Evolutionary conservation across 352 stramenopile genomes (phyloP).

Genomic region (Phytophthora hybrid): DNA sequence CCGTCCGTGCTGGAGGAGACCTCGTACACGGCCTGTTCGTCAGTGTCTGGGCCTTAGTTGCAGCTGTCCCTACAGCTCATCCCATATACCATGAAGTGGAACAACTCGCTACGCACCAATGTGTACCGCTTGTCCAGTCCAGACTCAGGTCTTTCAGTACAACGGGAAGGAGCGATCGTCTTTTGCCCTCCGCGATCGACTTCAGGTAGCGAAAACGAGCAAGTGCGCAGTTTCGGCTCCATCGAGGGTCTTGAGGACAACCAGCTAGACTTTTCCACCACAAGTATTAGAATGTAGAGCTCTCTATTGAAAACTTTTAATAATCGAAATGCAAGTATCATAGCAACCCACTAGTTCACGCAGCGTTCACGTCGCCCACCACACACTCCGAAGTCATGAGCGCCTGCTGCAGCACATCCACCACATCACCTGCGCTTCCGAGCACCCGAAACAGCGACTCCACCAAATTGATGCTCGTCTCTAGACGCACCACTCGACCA

Average conservation of each 20-base stretch:
- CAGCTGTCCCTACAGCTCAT: too few relatives aligned
- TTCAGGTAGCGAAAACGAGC: constrained; percentile 13
- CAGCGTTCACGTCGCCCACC: not conserved
- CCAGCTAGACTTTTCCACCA: constrained; percentile 14
- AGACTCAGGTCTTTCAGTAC: too few relatives aligned
- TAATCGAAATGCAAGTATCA: not conserved
- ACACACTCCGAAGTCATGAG: not conserved
- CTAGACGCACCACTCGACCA: constrained; percentile 15
- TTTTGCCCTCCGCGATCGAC: too few relatives aligned
- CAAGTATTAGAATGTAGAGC: constrained; percentile 16
- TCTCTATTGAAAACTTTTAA: not conserved
- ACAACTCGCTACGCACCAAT: too few relatives aligned
- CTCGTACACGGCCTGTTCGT: too few relatives aligned
- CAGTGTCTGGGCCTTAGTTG: too few relatives aligned
- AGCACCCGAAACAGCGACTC: constrained; percentile 7
- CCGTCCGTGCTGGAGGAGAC: too few relatives aligned
- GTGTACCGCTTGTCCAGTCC: too few relatives aligned
- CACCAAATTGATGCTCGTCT: constrained; percentile 8
- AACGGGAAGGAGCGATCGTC: too few relatives aligned
- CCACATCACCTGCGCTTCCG: not conserved
- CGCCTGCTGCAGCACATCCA: not conserved
- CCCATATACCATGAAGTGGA: too few relatives aligned
- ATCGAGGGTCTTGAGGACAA: constrained; percentile 25
- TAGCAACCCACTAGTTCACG: not conserved
- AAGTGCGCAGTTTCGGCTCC: constrained; percentile 23